A percentile compares a stretch with the other conserved stretches of the same genome.
These are phyloP conservation scores for Viola odorata DNA, from an alignment of 345 rosid species.

Conservation along the genomic window DNA sequence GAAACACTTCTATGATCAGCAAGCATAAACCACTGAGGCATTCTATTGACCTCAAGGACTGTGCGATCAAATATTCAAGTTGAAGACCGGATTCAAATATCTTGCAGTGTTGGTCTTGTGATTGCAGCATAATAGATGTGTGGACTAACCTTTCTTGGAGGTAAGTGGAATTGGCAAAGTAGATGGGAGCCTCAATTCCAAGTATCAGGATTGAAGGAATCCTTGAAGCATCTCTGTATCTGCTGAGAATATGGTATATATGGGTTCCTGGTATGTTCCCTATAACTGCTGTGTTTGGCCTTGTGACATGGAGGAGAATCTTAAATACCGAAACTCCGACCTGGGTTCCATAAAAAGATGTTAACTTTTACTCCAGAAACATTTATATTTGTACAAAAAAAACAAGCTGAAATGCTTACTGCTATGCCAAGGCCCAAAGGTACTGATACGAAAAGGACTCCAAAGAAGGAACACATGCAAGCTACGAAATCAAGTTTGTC, in stretches of 20 bases:
- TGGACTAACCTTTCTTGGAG: constrained; percentile 75
- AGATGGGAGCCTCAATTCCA: constrained; percentile 78
- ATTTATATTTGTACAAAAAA: neutral
- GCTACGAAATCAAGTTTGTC: constrained; percentile 95
- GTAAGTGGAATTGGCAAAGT: constrained; percentile 86
- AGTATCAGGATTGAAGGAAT: constrained; percentile 75
- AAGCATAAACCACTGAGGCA: neutral
- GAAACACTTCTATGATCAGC: neutral
- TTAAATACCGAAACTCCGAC: constrained; percentile 86
- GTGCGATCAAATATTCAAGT: neutral
- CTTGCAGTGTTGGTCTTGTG: neutral
- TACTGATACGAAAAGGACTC: constrained; percentile 91
- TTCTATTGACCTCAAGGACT: neutral
- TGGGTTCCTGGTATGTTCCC: constrained; percentile 84
- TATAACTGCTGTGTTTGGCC: constrained; percentile 70
- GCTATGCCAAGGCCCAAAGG: constrained; percentile 87
- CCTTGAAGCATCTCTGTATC: constrained; percentile 66
- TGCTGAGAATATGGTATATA: constrained; percentile 59
- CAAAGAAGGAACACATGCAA: constrained; percentile 78
- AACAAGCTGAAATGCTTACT: constrained; percentile 32
- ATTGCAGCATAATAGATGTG: neutral
- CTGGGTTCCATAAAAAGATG: constrained; percentile 32
- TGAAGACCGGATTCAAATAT: neutral
- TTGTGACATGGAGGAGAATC: constrained; percentile 74
- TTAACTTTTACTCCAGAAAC: neutral